These are phyloP conservation scores for Coemansia sp. DNA, from an alignment of 192 early-diverging fungal genomes.

Conservation along the genomic window DNA sequence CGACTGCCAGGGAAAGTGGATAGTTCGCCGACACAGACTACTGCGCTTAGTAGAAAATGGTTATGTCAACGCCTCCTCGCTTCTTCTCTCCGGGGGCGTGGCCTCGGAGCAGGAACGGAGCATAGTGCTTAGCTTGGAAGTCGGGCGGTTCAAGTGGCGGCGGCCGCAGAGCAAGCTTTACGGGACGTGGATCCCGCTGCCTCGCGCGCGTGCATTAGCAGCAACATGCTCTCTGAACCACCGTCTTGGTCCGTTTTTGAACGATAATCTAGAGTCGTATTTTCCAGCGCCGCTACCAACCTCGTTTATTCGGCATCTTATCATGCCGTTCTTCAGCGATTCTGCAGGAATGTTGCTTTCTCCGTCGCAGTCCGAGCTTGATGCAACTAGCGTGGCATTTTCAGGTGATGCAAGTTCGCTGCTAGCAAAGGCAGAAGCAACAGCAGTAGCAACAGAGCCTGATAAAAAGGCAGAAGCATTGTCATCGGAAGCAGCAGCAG, in stretches of 20 bases:
- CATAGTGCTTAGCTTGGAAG: conserved; percentile 84
- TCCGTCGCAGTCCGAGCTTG: conserved; percentile 4
- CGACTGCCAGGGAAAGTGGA: conserved; percentile 38
- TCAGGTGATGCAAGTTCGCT: neutral
- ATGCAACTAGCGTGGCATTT: neutral
- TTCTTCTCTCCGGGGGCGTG: conserved; percentile 85
- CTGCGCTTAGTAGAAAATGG: conserved; percentile 80
- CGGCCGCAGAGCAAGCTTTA: conserved; percentile 68
- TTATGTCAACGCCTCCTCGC: conserved; percentile 81
- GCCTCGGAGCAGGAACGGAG: conserved; percentile 79
- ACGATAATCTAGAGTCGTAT: conserved; percentile 68
- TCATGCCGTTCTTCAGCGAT: conserved; percentile 51
- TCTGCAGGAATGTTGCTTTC: conserved; percentile 22
- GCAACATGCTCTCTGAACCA: conserved; percentile 78
- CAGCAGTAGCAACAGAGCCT: neutral
- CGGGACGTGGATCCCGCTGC: conserved; percentile 93
- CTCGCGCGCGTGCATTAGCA: conserved; percentile 79
- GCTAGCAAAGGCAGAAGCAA: neutral
- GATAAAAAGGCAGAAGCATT: neutral
- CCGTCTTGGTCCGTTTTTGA: conserved; percentile 71
- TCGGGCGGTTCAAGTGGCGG: conserved; percentile 72
- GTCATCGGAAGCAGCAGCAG: neutral
- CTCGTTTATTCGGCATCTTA: conserved; percentile 52
- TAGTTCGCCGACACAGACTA: conserved; percentile 62
- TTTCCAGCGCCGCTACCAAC: conserved; percentile 65